phyloP scores from a whole-genome alignment of 208 protist species.

The Kentomonas sorsogonicus region DNA sequence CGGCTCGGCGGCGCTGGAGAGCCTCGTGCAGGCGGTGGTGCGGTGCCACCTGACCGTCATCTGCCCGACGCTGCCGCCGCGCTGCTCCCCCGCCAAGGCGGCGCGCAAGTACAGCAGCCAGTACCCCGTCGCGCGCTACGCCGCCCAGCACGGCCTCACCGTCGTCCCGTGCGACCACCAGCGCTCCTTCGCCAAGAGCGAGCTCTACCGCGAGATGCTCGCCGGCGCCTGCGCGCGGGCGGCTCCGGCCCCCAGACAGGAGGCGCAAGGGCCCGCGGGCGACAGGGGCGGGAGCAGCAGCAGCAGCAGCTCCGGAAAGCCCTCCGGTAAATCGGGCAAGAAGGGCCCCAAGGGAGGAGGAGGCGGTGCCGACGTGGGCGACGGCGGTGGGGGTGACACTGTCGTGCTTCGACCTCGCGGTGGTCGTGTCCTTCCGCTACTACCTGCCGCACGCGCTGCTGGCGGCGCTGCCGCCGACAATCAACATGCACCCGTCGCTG shows the following conservation, averaged over 20 bases:
- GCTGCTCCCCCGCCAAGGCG: constrained; percentile 27
- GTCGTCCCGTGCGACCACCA: constrained; percentile 68
- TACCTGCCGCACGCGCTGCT: constrained; percentile 66
- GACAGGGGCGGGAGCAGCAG: neutral
- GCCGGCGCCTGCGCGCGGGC: too few species aligned
- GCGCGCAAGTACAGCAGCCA: constrained; percentile 47
- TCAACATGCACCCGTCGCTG: constrained; percentile 89
- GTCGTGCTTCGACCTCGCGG: constrained; percentile 57
- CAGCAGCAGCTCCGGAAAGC: neutral
- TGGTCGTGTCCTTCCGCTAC: constrained; percentile 88
- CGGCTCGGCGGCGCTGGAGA: neutral
- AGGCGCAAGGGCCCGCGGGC: neutral
- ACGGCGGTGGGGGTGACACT: constrained; percentile 30
- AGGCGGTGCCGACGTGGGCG: constrained; percentile 13
- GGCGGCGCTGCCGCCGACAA: constrained; percentile 48
- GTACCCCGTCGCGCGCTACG: constrained; percentile 77
- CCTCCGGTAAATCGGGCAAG: neutral
- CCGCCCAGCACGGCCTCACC: constrained; percentile 45
- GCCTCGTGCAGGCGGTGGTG: constrained; percentile 20
- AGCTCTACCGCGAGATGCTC: constrained; percentile 52
- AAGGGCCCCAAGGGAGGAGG: neutral
- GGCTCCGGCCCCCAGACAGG: neutral
- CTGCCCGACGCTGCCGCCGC: constrained; percentile 56
- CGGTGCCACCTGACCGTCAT: constrained; percentile 63
- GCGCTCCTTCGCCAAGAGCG: constrained; percentile 46